phyloP scores from a whole-genome alignment of 73 alveolate species.

The Tetrahymena elliotti region DNA sequence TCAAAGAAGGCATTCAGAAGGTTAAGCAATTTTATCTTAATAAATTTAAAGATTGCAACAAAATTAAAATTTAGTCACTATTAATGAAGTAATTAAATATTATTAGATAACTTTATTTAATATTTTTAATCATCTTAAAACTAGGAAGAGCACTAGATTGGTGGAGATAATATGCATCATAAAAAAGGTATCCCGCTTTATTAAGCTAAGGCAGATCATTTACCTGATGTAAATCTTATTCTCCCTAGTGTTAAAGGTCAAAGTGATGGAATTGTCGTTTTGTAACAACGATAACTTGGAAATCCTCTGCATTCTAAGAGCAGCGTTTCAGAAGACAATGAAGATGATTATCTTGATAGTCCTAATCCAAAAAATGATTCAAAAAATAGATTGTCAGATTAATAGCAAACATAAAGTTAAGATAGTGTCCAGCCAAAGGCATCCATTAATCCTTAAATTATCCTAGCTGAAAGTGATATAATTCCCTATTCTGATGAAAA shows the following conservation, averaged over 20 bases:
- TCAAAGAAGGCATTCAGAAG: background rate
- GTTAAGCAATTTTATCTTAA: background rate
- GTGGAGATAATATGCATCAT: background rate
- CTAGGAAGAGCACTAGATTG: background rate
- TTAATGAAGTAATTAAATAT: background rate
- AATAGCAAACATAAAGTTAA: background rate
- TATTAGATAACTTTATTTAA: background rate
- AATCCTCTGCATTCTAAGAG: background rate
- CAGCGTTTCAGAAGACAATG: background rate
- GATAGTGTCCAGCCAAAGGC: background rate
- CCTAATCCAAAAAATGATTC: background rate
- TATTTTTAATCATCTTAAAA: background rate
- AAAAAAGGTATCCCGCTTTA: background rate
- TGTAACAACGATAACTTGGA: background rate
- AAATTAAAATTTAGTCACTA: background rate
- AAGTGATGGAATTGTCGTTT: background rate
- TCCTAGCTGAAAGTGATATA: background rate
- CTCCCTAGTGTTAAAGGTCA: background rate
- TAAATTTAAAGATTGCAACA: background rate
- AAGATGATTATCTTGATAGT: background rate
- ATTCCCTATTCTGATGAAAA: background rate
- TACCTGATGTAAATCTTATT: background rate
- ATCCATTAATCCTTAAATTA: background rate
- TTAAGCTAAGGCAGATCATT: background rate
- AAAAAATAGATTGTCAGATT: background rate